Conservation (phyloP, 805 yeast genomes). For the Barnettozyma populi region DNA sequence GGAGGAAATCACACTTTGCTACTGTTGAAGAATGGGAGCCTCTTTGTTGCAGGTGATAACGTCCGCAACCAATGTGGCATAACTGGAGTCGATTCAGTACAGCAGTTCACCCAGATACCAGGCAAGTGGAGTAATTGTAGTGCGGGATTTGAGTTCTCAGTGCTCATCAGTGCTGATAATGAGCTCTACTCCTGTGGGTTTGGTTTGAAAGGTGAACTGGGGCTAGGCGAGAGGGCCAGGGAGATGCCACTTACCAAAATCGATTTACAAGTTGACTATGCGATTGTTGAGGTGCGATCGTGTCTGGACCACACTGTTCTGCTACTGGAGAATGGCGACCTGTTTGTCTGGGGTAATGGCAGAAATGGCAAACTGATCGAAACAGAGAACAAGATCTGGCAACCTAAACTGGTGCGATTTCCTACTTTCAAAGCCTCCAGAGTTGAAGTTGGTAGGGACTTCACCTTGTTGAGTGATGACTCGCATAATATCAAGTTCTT, state of each 20-base stretch:
- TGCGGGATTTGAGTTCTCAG: constrained; percentile 79
- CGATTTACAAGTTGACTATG: constrained; percentile 9
- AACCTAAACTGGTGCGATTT: constrained; percentile 8
- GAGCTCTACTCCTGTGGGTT: constrained; percentile 50
- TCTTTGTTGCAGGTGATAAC: constrained; percentile 59
- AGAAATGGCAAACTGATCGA: constrained; percentile 50
- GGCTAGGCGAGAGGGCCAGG: constrained; percentile 33
- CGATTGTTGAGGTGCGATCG: constrained; percentile 23
- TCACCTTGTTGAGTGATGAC: constrained; percentile 34
- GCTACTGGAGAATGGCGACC: constrained; percentile 33
- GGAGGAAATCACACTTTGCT: constrained; percentile 88
- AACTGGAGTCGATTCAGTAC: background rate
- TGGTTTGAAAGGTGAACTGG: constrained; percentile 75
- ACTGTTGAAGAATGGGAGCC: constrained; percentile 44
- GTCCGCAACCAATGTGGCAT: constrained; percentile 49
- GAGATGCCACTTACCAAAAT: constrained; percentile 4
- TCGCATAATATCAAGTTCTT: constrained; percentile 19
- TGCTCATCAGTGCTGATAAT: constrained; percentile 39
- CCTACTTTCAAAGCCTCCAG: background rate
- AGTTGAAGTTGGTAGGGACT: constrained; percentile 51
- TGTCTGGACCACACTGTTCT: constrained; percentile 45
- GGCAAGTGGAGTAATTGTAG: constrained; percentile 41
- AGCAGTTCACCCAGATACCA: constrained; percentile 20
- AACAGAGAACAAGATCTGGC: constrained; percentile 12
- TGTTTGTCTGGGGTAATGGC: constrained; percentile 66